phyloP scores from a whole-genome alignment of 2,329 filamentous ascomycete species.

The Aspergillus sp. region DNA sequence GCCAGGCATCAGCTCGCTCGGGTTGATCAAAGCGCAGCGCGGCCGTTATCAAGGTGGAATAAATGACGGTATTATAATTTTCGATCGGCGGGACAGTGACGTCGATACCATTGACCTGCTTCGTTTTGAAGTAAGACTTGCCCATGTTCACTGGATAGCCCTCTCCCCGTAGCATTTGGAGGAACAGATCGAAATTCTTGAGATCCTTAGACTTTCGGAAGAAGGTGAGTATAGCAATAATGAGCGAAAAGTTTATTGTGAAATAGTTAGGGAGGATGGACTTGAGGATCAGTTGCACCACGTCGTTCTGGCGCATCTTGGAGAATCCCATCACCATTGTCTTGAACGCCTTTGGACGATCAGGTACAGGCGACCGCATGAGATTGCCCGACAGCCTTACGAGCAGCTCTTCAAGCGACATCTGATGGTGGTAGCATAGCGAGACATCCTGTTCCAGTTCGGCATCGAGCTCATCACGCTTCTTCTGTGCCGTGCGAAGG shows the following conservation, averaged over 20 bases:
- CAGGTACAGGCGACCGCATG: conserved; percentile 25
- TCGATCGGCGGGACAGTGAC: conserved; percentile 27
- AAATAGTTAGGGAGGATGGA: conserved; percentile 31
- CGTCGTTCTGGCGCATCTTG: conserved; percentile 30
- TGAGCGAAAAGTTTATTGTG: conserved; percentile 24
- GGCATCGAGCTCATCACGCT: conserved; percentile 16
- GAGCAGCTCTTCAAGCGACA: conserved; percentile 28
- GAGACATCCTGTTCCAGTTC: neutral
- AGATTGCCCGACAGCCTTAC: conserved; percentile 28
- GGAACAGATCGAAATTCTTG: conserved; percentile 31
- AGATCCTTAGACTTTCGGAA: conserved; percentile 33
- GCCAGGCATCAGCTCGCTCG: conserved; percentile 32
- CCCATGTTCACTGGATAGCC: conserved; percentile 27
- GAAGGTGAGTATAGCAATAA: conserved; percentile 28
- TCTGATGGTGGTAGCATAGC: conserved; percentile 17
- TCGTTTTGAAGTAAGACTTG: conserved; percentile 15
- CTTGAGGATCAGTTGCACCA: conserved; percentile 29
- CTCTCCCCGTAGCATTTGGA: conserved; percentile 27
- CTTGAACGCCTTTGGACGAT: conserved; percentile 24
- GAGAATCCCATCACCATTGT: conserved; percentile 30
- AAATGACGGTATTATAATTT: conserved; percentile 24
- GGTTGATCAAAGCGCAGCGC: conserved; percentile 33
- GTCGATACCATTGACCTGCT: conserved; percentile 26
- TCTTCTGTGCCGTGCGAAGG: conserved; percentile 8
- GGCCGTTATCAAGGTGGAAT: conserved; percentile 27